These are phyloP conservation scores for Psilocybe cyanescens DNA, from an alignment of 768 basidiomycete genomes.

Conservation along the genomic window DNA sequence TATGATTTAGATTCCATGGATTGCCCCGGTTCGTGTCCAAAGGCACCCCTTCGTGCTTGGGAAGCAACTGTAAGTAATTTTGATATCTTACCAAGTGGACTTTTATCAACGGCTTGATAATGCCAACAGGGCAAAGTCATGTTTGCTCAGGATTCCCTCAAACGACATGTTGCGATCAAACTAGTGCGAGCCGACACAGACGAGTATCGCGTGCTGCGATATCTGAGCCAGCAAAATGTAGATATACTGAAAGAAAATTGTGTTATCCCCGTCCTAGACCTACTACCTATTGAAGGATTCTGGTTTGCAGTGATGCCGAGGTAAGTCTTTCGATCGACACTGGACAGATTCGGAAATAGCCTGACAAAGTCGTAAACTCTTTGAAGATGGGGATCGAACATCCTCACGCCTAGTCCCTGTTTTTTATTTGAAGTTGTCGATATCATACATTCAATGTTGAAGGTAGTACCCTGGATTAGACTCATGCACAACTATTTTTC, in stretches of 20 bases:
- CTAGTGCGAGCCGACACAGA: conserved; percentile 19
- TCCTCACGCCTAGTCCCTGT: not conserved
- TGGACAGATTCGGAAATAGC: not conserved
- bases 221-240: conserved; percentile 17
- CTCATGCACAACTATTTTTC: no score
- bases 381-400: not conserved
- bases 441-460: not conserved
- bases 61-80: not conserved
- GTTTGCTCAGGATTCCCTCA: conserved; percentile 25
- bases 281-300: conserved; percentile 21
- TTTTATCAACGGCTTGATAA: no score
- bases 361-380: not conserved
- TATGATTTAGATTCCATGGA: not conserved
- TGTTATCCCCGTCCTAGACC: conserved; percentile 26
- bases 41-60: not conserved
- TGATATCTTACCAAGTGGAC: no score
- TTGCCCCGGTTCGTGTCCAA: not conserved
- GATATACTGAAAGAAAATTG: conserved; percentile 6
- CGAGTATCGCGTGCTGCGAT: conserved; percentile 23
- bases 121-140: not conserved
- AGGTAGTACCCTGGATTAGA: not conserved
- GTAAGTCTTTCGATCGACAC: conserved; percentile 8
- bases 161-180: conserved; percentile 29
- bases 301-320: conserved; percentile 33
- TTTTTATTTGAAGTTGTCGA: not conserved